These are phyloP conservation scores for Cyclocybe cylindracea DNA, from an alignment of 768 basidiomycete genomes.

Conservation along the genomic window DNA sequence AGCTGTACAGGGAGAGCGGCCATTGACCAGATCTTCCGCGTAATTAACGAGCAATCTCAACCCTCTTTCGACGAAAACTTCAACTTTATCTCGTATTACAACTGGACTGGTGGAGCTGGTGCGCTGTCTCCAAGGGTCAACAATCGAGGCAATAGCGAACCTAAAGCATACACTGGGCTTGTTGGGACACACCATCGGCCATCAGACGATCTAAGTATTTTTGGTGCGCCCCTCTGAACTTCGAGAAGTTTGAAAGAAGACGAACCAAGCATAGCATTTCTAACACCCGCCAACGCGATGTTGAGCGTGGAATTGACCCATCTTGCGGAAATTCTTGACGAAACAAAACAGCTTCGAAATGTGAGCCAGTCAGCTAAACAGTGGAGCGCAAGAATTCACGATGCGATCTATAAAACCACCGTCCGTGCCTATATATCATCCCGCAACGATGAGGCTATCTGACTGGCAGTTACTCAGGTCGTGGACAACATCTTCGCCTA, in stretches of 20 bases:
- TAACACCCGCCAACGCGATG: slow-evolving; percentile 83
- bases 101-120: slow-evolving; percentile 76
- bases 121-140: slow-evolving; percentile 62
- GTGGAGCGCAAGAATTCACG: slow-evolving; percentile 58
- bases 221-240: slow-evolving; percentile 42
- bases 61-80: slow-evolving; percentile 68
- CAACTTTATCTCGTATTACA: slow-evolving; percentile 77
- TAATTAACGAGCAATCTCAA: slow-evolving; percentile 78
- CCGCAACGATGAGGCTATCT: background rate
- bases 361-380: slow-evolving; percentile 53
- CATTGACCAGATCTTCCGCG: slow-evolving; percentile 71
- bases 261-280: slow-evolving; percentile 50
- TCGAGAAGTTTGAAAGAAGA: background rate
- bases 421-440: slow-evolving; percentile 32
- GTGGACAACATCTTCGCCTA: slow-evolving; percentile 72
- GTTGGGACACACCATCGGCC: slow-evolving; percentile 80
- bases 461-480: slow-evolving; percentile 40
- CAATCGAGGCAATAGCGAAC: slow-evolving; percentile 75
- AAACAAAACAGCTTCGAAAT: slow-evolving; percentile 44
- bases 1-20: slow-evolving; percentile 60
- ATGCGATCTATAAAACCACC: slow-evolving; percentile 64
- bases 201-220: slow-evolving; percentile 72
- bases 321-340: slow-evolving; percentile 60
- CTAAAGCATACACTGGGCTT: slow-evolving; percentile 71
- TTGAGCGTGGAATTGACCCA: slow-evolving; percentile 70